Evolutionary conservation across 1,139 yeast genomes (phyloP), one percentile per base, ranked within the genome.

Genomic region (Pichia sp.): DNA sequence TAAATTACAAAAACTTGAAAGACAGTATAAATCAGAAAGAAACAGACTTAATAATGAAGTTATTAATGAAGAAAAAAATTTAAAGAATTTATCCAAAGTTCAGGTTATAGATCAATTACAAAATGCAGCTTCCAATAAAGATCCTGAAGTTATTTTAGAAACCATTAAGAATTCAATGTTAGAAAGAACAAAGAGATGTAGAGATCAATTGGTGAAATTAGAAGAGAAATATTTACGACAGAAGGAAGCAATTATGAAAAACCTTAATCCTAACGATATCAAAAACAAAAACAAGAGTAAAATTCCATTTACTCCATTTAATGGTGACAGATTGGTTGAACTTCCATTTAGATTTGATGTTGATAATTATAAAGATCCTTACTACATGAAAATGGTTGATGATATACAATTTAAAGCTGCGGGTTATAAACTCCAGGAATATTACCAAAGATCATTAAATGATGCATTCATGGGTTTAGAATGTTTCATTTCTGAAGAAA

Each of bases 381-480:
- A 72, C 43, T 67, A 79, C 47, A 64, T 69, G 39, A 75, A 74
- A 50, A 72, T 76, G 43, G 66, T 86, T 46, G 71, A 68, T 37
- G 81, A 82, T 57, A 74, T 76, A 43, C 87, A 81, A 50, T 87
- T 72, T 56, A 70, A 75, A 52, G 97, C 95, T 2, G 80, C 94
- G 16, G 98, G 98, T 2, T 88, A 89, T 74, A 73, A 80, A 49
- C 65, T 84, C 28, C 75, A 76, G 38, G 68, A 66, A 26, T 89
- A 85, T 14, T 85, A 80, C 56, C 78, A 78, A 51, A 75, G 93
- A 52, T 81, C 93, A 6, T 66, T 91, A 40, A 85, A 84, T 46
- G 93, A 84, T 52, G 96, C 97, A 10, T 89, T 89, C 54, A 76
- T 80, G 65, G 96, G 97, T 0, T 67, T 91, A 46, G 91, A 87